A percentile compares a stretch with the other conserved stretches of the same genome.
Conservation (phyloP, 371 early-diverging fungal species). For the Mucor saturninus region DNA sequence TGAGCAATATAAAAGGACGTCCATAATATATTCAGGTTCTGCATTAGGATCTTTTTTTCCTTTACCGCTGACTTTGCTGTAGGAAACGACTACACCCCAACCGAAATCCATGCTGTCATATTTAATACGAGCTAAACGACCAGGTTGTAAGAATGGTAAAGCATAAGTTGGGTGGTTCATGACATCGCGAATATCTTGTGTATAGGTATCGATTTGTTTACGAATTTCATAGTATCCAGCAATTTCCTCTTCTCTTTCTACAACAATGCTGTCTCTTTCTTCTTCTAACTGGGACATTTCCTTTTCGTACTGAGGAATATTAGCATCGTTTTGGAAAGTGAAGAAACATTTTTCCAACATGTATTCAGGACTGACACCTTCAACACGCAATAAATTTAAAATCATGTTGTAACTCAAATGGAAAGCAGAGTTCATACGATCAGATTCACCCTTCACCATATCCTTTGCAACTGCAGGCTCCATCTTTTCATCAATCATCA, state of each 20-base stretch:
- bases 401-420: slow-evolving; percentile 99
- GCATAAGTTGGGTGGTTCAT: slow-evolving; percentile 81
- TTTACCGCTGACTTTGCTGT: slow-evolving; percentile 20
- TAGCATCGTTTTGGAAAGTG: slow-evolving; percentile 93
- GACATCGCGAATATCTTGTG: slow-evolving; percentile 75
- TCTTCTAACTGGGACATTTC: slow-evolving; percentile 62
- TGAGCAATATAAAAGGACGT: slow-evolving; percentile 83
- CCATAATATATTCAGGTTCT: slow-evolving; percentile 71
- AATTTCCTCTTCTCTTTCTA: slow-evolving; percentile 77
- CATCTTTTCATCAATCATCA: slow-evolving; percentile 97
- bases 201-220: slow-evolving; percentile 69
- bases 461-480: slow-evolving; percentile 91
- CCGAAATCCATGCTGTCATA: slow-evolving; percentile 83
- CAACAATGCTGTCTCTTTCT: slow-evolving; percentile 56
- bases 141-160: slow-evolving; percentile 87
- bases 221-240: slow-evolving; percentile 80
- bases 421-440: slow-evolving; percentile 97
- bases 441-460: slow-evolving; percentile 95
- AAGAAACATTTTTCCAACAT: slow-evolving; percentile 96
- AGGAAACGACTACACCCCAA: slow-evolving; percentile 88
- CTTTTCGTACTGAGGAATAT: slow-evolving; percentile 79
- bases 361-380: slow-evolving; percentile 94
- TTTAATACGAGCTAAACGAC: slow-evolving; percentile 79
- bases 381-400: slow-evolving; percentile 97
- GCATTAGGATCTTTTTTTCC: slow-evolving; percentile 40